Conservation (phyloP, 2,329 filamentous ascomycete species). For the Pseudogymnoascus sp. region DNA sequence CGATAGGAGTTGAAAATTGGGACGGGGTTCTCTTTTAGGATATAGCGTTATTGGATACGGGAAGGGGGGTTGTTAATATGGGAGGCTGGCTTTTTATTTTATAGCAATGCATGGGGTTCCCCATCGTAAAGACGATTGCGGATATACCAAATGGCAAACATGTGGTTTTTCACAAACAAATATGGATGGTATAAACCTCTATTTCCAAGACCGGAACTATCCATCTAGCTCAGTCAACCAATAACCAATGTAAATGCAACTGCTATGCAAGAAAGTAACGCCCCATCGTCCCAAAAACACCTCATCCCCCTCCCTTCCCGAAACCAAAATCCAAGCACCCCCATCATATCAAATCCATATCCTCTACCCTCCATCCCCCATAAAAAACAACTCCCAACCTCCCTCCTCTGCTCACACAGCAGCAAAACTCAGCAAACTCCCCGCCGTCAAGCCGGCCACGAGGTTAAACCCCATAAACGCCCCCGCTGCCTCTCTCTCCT, state of each 20-base stretch:
- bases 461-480: constrained; percentile 90
- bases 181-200: not conserved
- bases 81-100: not conserved
- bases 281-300: not conserved
- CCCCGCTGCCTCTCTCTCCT: constrained; percentile 79
- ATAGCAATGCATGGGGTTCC: not conserved
- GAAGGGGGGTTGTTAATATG: not conserved
- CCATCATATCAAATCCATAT: not conserved
- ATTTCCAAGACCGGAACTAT: not conserved
- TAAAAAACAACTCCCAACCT: not conserved
- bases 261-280: not conserved
- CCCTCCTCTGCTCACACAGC: constrained; percentile 36
- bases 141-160: not conserved
- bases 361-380: not conserved
- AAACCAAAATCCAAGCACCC: not conserved
- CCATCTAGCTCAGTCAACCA: not conserved
- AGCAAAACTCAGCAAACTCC: constrained; percentile 85
- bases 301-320: not conserved
- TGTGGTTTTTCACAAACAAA: not conserved
- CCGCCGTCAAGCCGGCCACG: constrained; percentile 71
- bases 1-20: not conserved
- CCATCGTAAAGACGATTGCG: not conserved
- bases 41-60: not conserved
- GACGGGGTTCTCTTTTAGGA: not conserved
- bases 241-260: not conserved